Evolutionary conservation across 768 basidiomycete genomes (phyloP).

Genomic region (Lentinula detonsa): DNA sequence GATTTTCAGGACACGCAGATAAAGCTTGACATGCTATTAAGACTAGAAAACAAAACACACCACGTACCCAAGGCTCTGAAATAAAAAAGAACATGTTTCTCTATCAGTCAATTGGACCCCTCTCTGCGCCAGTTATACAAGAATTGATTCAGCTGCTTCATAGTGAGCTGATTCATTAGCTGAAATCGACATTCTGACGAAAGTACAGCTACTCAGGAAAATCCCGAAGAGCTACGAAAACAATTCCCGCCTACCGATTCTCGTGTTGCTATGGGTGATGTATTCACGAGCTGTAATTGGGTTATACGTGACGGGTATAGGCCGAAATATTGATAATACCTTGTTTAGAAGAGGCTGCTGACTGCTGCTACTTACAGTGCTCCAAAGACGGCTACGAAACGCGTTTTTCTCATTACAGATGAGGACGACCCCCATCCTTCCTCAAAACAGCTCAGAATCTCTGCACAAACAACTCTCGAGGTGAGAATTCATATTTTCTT

Average conservation of each 20-base stretch:
- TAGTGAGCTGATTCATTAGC: conserved; percentile 36
- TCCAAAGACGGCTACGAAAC: conserved; percentile 84
- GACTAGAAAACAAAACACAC: conserved; percentile 36
- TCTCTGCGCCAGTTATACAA: conserved; percentile 80
- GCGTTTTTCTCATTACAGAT: conserved; percentile 91
- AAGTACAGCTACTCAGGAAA: conserved; percentile 54
- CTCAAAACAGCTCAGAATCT: conserved; percentile 54
- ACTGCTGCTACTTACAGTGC: conserved; percentile 39
- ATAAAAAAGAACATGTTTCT: conserved; percentile 67
- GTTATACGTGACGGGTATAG: conserved; percentile 79
- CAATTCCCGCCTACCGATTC: conserved; percentile 62
- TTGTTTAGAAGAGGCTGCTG: not conserved
- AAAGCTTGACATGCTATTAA: conserved; percentile 15
- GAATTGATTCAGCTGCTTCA: conserved; percentile 74
- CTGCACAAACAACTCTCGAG: conserved; percentile 65
- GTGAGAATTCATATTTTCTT: conserved; percentile 29
- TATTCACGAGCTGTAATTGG: conserved; percentile 88
- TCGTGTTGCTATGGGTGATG: conserved; percentile 77
- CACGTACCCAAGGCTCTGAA: conserved; percentile 39
- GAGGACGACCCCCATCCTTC: conserved; percentile 72
- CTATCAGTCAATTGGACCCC: conserved; percentile 69
- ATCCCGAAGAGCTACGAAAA: conserved; percentile 48
- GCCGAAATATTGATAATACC: too few species aligned
- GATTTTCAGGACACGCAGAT: not conserved
- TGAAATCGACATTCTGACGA: conserved; percentile 3